Percentiles rank a stretch among this genome's conserved stretches.
Conservation (phyloP, 2,329 filamentous ascomycete genomes). For the Davidsoniella eucalypti region DNA sequence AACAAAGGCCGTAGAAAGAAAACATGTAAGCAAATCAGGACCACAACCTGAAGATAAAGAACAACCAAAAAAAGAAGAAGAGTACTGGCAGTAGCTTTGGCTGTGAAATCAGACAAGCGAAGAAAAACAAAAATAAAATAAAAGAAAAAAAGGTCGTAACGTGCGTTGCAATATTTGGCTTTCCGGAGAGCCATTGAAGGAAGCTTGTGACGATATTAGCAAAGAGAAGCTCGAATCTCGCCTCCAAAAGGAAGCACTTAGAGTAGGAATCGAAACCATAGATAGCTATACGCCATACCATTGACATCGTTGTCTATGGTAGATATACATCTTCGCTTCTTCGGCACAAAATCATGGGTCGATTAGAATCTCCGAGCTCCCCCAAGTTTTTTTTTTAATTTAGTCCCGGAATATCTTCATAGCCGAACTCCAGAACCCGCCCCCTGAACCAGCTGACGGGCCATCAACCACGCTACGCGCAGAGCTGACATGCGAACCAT, state of each 20-base stretch:
- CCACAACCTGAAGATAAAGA: not conserved
- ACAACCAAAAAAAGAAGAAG: not conserved
- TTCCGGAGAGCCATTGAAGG: too few species aligned
- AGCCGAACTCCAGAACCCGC: constrained; percentile 6
- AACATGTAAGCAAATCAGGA: not conserved
- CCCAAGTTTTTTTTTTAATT: not conserved
- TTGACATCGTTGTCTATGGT: too few species aligned
- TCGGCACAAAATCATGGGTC: too few species aligned
- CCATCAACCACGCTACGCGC: constrained; percentile 7
- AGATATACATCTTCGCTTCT: too few species aligned
- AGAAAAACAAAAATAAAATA: not conserved
- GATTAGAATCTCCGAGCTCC: not conserved
- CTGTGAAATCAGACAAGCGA: not conserved
- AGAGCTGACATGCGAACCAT: not conserved
- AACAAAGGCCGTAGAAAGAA: not conserved
- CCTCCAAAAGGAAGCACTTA: too few species aligned
- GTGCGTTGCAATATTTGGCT: too few species aligned
- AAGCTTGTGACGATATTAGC: too few species aligned
- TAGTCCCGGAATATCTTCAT: constrained; percentile 10
- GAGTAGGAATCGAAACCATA: too few species aligned
- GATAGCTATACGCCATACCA: too few species aligned
- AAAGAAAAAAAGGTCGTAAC: not conserved
- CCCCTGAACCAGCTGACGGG: not conserved
- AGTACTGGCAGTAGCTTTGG: not conserved
- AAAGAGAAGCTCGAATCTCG: too few species aligned